A percentile compares a stretch with the other conserved stretches of the same genome.
These are phyloP conservation scores for Escovopsis sp. DNA, from an alignment of 2,329 filamentous ascomycete species.

Conservation along the genomic window DNA sequence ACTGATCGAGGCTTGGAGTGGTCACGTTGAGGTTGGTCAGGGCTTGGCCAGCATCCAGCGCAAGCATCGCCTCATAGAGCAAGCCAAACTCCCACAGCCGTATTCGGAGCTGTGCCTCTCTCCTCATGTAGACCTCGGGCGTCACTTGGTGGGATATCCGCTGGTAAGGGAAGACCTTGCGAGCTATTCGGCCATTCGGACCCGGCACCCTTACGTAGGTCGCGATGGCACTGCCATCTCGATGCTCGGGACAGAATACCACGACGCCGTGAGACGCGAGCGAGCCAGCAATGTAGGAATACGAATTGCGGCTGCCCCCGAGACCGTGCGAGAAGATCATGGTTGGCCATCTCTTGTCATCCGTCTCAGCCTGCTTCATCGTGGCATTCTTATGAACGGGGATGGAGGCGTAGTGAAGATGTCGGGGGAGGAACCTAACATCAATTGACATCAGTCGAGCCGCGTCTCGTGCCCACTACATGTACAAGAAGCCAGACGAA, in stretches of 20 bases:
- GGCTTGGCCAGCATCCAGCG: slow-evolving; percentile 42
- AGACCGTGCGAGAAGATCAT: slow-evolving; percentile 79
- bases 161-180: slow-evolving; percentile 30
- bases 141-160: slow-evolving; percentile 47
- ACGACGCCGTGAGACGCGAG: slow-evolving; percentile 69
- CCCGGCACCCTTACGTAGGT: slow-evolving; percentile 52
- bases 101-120: slow-evolving; percentile 59
- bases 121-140: slow-evolving; percentile 48
- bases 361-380: slow-evolving; percentile 35
- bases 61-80: slow-evolving; percentile 51
- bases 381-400: slow-evolving; percentile 59
- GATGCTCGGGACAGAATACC: slow-evolving; percentile 68
- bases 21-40: slow-evolving; percentile 40
- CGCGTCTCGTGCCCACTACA: background rate
- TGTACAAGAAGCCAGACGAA: background rate
- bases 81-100: slow-evolving; percentile 67
- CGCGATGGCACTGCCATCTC: slow-evolving; percentile 68
- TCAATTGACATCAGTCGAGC: background rate
- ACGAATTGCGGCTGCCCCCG: slow-evolving; percentile 67
- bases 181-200: slow-evolving; percentile 20
- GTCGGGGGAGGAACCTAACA: slow-evolving; percentile 48
- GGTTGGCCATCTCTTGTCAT: slow-evolving; percentile 54
- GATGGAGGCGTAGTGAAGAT: slow-evolving; percentile 59
- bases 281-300: slow-evolving; percentile 69
- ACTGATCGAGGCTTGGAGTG: slow-evolving; percentile 37